Evolutionary conservation across 2,329 filamentous ascomycete genomes (phyloP).

Genomic region (Clarireedia paspali): DNA sequence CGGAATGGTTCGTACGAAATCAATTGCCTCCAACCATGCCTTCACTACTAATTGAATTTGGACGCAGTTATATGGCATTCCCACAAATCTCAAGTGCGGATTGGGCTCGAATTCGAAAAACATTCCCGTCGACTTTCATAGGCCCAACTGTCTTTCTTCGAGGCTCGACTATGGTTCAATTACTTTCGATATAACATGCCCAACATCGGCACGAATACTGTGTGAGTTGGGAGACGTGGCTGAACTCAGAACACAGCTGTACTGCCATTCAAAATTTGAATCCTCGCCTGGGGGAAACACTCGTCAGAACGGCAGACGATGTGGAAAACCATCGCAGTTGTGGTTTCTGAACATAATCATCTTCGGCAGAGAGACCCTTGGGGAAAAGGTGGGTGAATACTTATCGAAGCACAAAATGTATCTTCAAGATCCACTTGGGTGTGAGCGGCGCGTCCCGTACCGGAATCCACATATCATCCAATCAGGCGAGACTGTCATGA

Average conservation of each 20-base stretch:
- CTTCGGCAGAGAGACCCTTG: slow-evolving; percentile 2
- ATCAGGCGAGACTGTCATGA: slow-evolving; percentile 6
- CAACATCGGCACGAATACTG: neutral
- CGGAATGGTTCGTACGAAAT: too few relatives aligned
- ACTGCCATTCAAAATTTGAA: slow-evolving; percentile 10
- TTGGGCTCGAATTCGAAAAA: neutral
- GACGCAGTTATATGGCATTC: too few relatives aligned
- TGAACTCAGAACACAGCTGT: slow-evolving; percentile 9
- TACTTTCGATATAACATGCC: slow-evolving; percentile 2
- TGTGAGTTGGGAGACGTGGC: slow-evolving; percentile 2
- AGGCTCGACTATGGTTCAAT: neutral
- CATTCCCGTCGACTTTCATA: neutral
- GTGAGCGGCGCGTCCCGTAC: slow-evolving; percentile 9
- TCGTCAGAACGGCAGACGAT: neutral
- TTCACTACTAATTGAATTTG: too few relatives aligned
- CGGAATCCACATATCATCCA: slow-evolving; percentile 13
- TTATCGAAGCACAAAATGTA: slow-evolving; percentile 7
- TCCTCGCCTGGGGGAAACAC: neutral
- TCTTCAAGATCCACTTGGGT: slow-evolving; percentile 14
- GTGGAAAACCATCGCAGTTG: neutral
- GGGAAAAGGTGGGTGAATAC: slow-evolving; percentile 9
- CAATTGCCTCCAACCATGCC: too few relatives aligned
- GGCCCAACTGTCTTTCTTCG: neutral
- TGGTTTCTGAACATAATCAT: slow-evolving; percentile 12
- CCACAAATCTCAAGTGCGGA: too few relatives aligned